Conservation (phyloP, 345 rosid species). For the Odontarrhena argentea region DNA sequence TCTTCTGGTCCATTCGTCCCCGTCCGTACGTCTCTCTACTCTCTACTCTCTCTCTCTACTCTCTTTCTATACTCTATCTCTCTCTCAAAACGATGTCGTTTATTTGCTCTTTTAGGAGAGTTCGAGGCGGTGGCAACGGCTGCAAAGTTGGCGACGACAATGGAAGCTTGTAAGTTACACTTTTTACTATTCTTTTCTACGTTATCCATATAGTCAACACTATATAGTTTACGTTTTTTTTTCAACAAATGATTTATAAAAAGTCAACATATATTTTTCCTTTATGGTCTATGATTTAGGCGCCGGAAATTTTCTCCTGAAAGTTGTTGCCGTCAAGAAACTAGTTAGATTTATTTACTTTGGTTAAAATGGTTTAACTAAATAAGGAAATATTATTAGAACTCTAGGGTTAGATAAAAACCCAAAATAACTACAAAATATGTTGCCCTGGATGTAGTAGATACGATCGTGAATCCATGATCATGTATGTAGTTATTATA, state of each 20-base stretch:
- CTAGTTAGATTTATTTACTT: neutral
- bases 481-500: neutral
- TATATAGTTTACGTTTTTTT: constrained; percentile 14
- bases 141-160: constrained; percentile 99
- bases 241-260: neutral
- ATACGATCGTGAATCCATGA: neutral
- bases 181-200: neutral
- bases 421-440: constrained; percentile 1
- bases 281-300: constrained; percentile 1
- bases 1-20: constrained; percentile 99
- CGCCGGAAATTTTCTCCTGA: constrained; percentile 19
- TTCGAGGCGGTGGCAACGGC: constrained; percentile 95
- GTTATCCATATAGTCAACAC: constrained; percentile 24
- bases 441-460: constrained; percentile 14
- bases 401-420: constrained; percentile 21
- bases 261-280: constrained; percentile 11
- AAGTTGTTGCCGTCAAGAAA: constrained; percentile 3
- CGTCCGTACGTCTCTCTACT: constrained; percentile 66
- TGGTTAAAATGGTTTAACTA: neutral
- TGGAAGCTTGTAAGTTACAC: constrained; percentile 89
- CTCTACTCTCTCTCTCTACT: neutral
- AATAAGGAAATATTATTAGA: neutral
- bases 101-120: constrained; percentile 59
- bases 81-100: constrained; percentile 35
- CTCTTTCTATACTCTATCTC: constrained; percentile 11